Evolutionary conservation across 495 filamentous ascomycete species (phyloP), one percentile per base, ranked within the genome.

Genomic region (Aspergillus homomorphus): DNA sequence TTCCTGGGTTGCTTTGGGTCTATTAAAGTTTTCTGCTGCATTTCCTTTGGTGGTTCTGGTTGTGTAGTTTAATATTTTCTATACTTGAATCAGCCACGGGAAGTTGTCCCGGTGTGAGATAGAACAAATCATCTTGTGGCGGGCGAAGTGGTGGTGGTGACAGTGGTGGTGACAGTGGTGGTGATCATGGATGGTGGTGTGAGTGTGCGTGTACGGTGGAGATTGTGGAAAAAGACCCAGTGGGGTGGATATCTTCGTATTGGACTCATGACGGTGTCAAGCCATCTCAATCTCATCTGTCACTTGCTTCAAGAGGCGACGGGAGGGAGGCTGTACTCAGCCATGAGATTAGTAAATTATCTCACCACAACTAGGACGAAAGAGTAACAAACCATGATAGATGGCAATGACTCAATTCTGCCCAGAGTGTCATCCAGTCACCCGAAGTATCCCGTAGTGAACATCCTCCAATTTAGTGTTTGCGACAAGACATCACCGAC

Each of bases 401-500:
- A n/a, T 38, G 33, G 33, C 33, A 12, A 38, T 38, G 33, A 38
- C 33, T 38, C 33, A 38, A 38, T 38, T 12, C 10, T 9, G 8
- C 33, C 12, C 33, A 38, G 15, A 38, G 33, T 12, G 33, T 12
- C 33, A 38, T 38, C 10, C 33, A 10, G 33, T 50, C 46, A 26
- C 46, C 46, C 16, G 46, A 28, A 18, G 15, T 6, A 30, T 4
- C 24, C 23, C 23, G 48, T 51, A 51, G 18, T 16, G 18, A 24
- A 28, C 19, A 14, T 19, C 10, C 45, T 23, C 15, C 2, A 38
- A 2, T 38, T 38, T 51, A n/a, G 48, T 5, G 48, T 51, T 51
- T 28, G 48, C 24, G 48, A 30, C 48, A 24, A 51, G n/a, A 38
- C 14, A 51, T 51, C 48, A 51, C 48, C 15, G 28, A 12, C 33